Conservation (phyloP, 2,329 filamentous ascomycete genomes). For the Xylaria sp. region DNA sequence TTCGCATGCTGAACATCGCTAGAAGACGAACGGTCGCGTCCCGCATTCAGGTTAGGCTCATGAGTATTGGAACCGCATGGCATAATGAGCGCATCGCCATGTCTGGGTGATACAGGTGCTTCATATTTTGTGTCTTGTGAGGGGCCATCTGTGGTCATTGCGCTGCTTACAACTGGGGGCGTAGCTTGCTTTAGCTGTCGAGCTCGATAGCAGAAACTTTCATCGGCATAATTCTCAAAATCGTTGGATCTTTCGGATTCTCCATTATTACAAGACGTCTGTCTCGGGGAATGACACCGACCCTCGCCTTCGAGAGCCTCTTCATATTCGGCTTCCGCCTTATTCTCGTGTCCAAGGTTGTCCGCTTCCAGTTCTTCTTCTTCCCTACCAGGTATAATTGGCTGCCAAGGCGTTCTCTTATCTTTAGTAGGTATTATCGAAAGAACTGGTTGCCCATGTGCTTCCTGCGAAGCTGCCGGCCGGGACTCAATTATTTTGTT, state of each 20-base stretch:
- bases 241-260: constrained; percentile 29
- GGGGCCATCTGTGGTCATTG: neutral
- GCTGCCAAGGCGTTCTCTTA: neutral
- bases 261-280: constrained; percentile 11
- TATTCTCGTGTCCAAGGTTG: neutral
- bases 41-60: neutral
- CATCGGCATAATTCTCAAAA: constrained; percentile 45
- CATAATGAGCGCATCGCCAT: constrained; percentile 19
- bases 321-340: neutral
- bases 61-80: constrained; percentile 1
- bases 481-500: neutral
- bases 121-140: constrained; percentile 35
- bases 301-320: constrained; percentile 7
- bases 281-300: constrained; percentile 12
- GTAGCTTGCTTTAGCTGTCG: constrained; percentile 38
- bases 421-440: neutral
- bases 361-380: neutral
- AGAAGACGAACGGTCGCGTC: neutral
- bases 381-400: neutral
- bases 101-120: constrained; percentile 31
- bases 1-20: constrained; percentile 1
- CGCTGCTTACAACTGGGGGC: constrained; percentile 7
- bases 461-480: neutral
- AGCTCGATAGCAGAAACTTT: constrained; percentile 48
- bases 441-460: neutral